Base-by-base conservation (phyloP, 768 basidiomycete genomes). In the Melanogaster broomeanus region DNA sequence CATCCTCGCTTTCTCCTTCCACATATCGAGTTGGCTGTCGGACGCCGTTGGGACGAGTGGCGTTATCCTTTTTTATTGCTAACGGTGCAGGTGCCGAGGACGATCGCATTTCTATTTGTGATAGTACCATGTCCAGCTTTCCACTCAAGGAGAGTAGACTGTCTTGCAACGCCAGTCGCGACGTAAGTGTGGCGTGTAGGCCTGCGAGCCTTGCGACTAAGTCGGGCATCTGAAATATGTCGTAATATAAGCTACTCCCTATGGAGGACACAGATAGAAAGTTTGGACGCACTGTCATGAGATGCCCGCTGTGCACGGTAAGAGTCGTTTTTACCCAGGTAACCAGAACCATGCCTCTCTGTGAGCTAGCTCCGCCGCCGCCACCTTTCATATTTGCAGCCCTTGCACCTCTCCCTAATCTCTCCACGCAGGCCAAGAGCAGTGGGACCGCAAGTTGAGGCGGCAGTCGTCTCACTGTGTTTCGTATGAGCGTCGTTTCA, bases 31-130 rank as follows among this genome's bases (percentile, higher is more conserved):
- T 70, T 43, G 78, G 68, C 61, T 72, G 55, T 76, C 75, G 45
- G 66, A 63, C 67, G 38, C 69, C 64, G 62, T 72, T 66, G 53
- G 67, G 53, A 50, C 67, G 70, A 18, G 64, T 49, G 16, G 67
- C 54, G 55, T 74, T 74, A 27, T 68, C 69, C 48, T 71, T 72
- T 42, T 70, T 76, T 15, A 76, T 70, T 15, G 74, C 68, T 41
- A 84, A 65, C 5, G 80, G 75, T 3, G 83, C 77, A 19, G 86
- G 88, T 11, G 82, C 81, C 13, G 77, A 74, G n/a, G 88, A 83
- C 25, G 89, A 83, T 19, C 95, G 83, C 73, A 94, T 80, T 66
- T 95, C 90, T 49, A 98, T 89, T 65, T 98, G 97, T 0, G 93
- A 88, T 43, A 98, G 78, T 21, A 97, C 91, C 76, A 94, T 90